Percentiles rank a stretch among this genome's conserved stretches.
phyloP scores from a whole-genome alignment of 768 basidiomycete species.

The Suillus paluster region DNA sequence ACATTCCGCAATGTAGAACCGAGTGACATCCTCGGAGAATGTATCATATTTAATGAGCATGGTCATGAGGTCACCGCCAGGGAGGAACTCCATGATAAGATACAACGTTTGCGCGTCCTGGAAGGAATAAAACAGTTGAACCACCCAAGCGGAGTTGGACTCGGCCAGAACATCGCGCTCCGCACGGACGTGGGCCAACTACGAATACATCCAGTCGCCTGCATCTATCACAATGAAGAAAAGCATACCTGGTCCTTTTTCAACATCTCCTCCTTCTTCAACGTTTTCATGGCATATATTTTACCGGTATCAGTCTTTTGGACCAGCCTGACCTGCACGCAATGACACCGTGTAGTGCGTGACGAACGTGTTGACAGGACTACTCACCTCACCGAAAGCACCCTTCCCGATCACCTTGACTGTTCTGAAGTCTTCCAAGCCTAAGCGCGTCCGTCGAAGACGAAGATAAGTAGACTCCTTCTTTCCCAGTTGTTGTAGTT shows the following conservation, averaged over 20 bases:
- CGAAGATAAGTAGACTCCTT: slow-evolving; percentile 91
- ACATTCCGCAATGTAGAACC: slow-evolving; percentile 99
- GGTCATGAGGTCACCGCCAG: slow-evolving; percentile 98
- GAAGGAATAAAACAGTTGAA: slow-evolving; percentile 97
- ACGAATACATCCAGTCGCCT: slow-evolving; percentile 9
- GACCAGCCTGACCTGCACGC: slow-evolving; percentile 76
- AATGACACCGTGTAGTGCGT: slow-evolving; percentile 2
- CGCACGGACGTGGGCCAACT: slow-evolving; percentile 98
- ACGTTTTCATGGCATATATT: slow-evolving; percentile 98
- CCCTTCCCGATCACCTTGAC: slow-evolving; percentile 99
- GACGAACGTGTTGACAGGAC: neutral
- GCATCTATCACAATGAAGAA: neutral
- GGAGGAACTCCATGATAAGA: slow-evolving; percentile 98
- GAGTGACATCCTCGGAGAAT: slow-evolving; percentile 96
- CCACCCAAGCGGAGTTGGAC: slow-evolving; percentile 95
- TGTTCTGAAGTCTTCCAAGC: slow-evolving; percentile 90
- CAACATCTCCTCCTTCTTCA: slow-evolving; percentile 98
- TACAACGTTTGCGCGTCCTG: slow-evolving; percentile 93
- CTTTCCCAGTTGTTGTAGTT: slow-evolving; percentile 81
- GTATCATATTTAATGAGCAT: slow-evolving; percentile 99
- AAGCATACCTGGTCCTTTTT: slow-evolving; percentile 92
- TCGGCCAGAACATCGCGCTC: slow-evolving; percentile 97
- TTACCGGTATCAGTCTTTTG: slow-evolving; percentile 97
- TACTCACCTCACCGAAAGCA: slow-evolving; percentile 91
- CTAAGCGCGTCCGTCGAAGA: slow-evolving; percentile 85